Evolutionary conservation across 164 flowering plant species (phyloP).

Genomic region (Magnolia changhungtana): DNA sequence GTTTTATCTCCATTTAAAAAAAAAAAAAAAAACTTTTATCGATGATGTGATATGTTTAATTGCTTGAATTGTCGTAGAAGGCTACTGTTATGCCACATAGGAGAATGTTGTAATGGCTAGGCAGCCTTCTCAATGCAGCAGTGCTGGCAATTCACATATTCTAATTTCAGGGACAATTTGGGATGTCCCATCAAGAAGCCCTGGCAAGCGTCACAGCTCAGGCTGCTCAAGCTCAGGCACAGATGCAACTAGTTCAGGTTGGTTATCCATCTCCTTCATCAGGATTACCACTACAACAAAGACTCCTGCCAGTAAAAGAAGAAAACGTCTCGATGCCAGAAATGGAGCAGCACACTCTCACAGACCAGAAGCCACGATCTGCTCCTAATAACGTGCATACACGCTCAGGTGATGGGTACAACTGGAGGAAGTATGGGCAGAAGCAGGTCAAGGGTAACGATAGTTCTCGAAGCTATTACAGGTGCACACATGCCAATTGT

Average conservation of each 20-base stretch:
- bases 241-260: conserved; percentile 22
- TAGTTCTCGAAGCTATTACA: conserved; percentile 79
- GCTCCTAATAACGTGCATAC: conserved; percentile 27
- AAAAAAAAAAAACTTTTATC: no score
- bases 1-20: background rate
- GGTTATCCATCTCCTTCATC: conserved; percentile 27
- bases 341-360: conserved; percentile 18
- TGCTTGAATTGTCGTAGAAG: background rate
- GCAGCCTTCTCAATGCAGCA: background rate
- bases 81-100: background rate
- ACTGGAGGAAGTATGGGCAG: conserved; percentile 96
- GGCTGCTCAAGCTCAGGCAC: conserved; percentile 15
- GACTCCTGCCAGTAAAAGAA: conserved; percentile 10
- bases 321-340: conserved; percentile 20
- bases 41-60: background rate
- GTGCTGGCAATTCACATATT: background rate
- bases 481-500: conserved; percentile 67
- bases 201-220: conserved; percentile 28
- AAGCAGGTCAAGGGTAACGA: conserved; percentile 79
- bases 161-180: conserved; percentile 30
- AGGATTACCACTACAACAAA: conserved; percentile 30
- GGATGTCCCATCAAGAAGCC: conserved; percentile 32
- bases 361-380: conserved; percentile 21
- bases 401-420: conserved; percentile 64
- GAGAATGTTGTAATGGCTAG: background rate